These are phyloP conservation scores for Singerocomus inundabilis DNA, from an alignment of 1,284 basidiomycete genomes.

Conservation along the genomic window DNA sequence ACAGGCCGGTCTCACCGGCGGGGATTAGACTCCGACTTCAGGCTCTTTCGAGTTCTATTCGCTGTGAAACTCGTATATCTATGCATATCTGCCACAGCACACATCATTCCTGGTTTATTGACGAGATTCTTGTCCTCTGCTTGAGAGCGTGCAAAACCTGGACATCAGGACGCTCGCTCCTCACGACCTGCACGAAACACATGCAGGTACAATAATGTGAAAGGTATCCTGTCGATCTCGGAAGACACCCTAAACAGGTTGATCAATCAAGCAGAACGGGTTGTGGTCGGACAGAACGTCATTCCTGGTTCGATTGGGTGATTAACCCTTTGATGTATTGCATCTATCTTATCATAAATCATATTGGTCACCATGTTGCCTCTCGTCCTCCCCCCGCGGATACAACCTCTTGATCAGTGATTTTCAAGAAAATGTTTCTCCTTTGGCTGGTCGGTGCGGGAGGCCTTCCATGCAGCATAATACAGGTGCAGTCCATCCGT, in stretches of 20 bases:
- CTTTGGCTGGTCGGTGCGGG: conserved; percentile 5
- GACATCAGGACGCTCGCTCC: conserved; percentile 14
- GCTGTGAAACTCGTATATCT: conserved; percentile 12
- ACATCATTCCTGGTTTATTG: conserved; percentile 12
- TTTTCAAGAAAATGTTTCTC: conserved; percentile 4
- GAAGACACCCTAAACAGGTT: background rate
- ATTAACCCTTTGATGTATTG: background rate
- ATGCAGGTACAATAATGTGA: conserved; percentile 15
- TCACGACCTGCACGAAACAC: conserved; percentile 7
- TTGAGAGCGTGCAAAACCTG: conserved; percentile 3
- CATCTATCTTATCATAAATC: background rate
- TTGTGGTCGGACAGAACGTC: background rate
- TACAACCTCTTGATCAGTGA: background rate
- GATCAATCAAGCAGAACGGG: background rate
- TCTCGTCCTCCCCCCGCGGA: background rate
- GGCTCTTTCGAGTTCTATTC: conserved; percentile 8
- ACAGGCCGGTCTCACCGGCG: conserved; percentile 22
- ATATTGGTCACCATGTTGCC: too few relatives aligned
- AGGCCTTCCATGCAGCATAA: conserved; percentile 23
- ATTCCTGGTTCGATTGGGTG: background rate
- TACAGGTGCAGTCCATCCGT: conserved; percentile 23
- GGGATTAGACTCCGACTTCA: conserved; percentile 11
- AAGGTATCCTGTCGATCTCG: conserved; percentile 1
- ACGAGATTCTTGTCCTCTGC: conserved; percentile 1
- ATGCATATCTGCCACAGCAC: conserved; percentile 3